Evolutionary conservation across 805 yeast genomes (phyloP).

Genomic region (Blastobotrys americana): DNA sequence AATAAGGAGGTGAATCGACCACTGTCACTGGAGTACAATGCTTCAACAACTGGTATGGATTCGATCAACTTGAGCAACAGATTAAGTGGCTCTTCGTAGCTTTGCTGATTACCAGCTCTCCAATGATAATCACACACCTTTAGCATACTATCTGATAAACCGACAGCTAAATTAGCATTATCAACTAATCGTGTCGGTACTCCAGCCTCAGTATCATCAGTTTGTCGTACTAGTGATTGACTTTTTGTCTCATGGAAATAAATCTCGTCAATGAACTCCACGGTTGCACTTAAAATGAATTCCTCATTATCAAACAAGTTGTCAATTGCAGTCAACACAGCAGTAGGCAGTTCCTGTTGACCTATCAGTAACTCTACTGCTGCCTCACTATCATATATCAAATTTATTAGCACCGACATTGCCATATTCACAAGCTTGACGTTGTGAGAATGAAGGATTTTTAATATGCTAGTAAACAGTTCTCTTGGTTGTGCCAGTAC

Average conservation of each 20-base stretch:
- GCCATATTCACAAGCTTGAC: not conserved
- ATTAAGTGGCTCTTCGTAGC: not conserved
- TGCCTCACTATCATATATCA: slow-evolving; percentile 11
- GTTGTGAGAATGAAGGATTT: not conserved
- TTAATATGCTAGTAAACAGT: slow-evolving; percentile 4
- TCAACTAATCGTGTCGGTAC: too few species aligned
- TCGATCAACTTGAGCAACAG: slow-evolving; percentile 1
- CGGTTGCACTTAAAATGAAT: too few species aligned
- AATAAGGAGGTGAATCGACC: not conserved
- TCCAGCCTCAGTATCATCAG: too few species aligned
- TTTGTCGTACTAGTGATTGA: too few species aligned
- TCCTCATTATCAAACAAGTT: too few species aligned
- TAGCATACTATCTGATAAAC: too few species aligned
- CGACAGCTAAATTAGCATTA: too few species aligned
- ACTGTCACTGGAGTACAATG: not conserved
- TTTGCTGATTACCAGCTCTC: too few species aligned
- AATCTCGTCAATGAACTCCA: too few species aligned
- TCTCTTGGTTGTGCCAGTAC: slow-evolving; percentile 3
- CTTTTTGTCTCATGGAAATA: too few species aligned
- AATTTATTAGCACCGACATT: slow-evolving; percentile 10
- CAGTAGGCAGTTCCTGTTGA: not conserved
- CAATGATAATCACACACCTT: too few species aligned
- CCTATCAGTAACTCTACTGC: slow-evolving; percentile 2
- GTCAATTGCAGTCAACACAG: not conserved
- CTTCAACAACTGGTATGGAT: not conserved